phyloP scores from a whole-genome alignment of 805 yeast species.

The Suhomyces emberorum region DNA sequence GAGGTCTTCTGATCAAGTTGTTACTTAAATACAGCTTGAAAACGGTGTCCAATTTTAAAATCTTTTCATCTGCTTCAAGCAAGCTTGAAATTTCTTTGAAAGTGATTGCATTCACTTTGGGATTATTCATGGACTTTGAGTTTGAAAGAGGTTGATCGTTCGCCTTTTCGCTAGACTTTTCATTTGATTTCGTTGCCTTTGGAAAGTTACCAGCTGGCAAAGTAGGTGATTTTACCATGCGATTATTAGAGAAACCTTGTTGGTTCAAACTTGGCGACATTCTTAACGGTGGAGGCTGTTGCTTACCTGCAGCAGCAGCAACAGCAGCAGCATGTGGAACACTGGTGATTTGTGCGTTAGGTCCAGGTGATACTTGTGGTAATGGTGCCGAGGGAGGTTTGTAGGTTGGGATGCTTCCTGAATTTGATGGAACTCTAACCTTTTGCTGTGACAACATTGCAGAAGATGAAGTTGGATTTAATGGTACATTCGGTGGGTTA shows the following conservation, averaged over 20 bases:
- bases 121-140: background rate
- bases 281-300: background rate
- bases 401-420: background rate
- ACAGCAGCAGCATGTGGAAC: slow-evolving; percentile 7
- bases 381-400: background rate
- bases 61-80: slow-evolving; percentile 33
- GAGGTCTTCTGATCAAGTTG: slow-evolving; percentile 17
- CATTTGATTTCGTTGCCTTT: background rate
- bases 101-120: slow-evolving; percentile 16
- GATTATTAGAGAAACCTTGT: background rate
- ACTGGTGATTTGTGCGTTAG: background rate
- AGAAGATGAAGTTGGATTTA: background rate
- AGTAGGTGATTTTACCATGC: slow-evolving; percentile 1
- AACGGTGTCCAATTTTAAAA: slow-evolving; percentile 38
- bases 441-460: background rate
- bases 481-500: background rate
- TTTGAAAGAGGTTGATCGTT: background rate
- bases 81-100: slow-evolving; percentile 33
- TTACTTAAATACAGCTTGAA: slow-evolving; percentile 35
- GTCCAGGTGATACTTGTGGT: background rate
- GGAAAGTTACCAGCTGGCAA: background rate
- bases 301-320: slow-evolving; percentile 7
- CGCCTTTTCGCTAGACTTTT: background rate
- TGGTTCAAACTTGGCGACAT: background rate
- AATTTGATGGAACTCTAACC: background rate